A percentile compares a stretch with the other conserved stretches of the same genome.
Evolutionary conservation across 176 grass and related monocot species (phyloP).

Genomic region (Cocos nucifera): DNA sequence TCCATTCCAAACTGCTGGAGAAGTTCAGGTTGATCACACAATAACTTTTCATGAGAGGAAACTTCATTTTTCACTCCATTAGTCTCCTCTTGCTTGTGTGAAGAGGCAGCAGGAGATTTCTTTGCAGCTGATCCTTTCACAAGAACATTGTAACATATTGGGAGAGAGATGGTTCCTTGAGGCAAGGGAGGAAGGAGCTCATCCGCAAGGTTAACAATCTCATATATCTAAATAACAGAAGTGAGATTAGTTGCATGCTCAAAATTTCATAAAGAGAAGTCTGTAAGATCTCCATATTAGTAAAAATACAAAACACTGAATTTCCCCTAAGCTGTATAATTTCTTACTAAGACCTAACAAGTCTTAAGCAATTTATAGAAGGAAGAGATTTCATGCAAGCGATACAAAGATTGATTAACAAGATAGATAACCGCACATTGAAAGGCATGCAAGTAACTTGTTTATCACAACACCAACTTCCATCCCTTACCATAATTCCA

Average conservation of each 20-base stretch:
- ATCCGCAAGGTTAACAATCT: neutral
- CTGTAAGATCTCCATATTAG: too few species aligned
- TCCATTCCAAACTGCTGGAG: conserved; percentile 82
- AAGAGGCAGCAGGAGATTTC: conserved; percentile 23
- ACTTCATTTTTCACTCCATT: conserved; percentile 31
- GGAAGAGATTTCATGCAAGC: too few species aligned
- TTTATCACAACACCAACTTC: too few species aligned
- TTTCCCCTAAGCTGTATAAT: too few species aligned
- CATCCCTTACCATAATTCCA: too few species aligned
- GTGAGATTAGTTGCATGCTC: neutral
- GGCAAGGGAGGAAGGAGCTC: neutral
- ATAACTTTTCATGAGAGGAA: conserved; percentile 63
- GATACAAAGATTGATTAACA: too few species aligned
- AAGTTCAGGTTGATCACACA: conserved; percentile 81
- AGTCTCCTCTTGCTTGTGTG: conserved; percentile 37
- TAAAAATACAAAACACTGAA: too few species aligned
- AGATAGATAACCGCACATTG: too few species aligned
- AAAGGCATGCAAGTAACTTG: too few species aligned
- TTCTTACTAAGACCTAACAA: too few species aligned
- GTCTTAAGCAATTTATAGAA: too few species aligned
- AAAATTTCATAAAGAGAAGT: too few species aligned
- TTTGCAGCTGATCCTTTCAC: conserved; percentile 47
- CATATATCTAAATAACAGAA: neutral
- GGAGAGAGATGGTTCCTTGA: neutral
- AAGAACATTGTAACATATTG: conserved; percentile 9